These are phyloP conservation scores for Annulohypoxylon nitens DNA, from an alignment of 495 filamentous ascomycete genomes.

Conservation along the genomic window DNA sequence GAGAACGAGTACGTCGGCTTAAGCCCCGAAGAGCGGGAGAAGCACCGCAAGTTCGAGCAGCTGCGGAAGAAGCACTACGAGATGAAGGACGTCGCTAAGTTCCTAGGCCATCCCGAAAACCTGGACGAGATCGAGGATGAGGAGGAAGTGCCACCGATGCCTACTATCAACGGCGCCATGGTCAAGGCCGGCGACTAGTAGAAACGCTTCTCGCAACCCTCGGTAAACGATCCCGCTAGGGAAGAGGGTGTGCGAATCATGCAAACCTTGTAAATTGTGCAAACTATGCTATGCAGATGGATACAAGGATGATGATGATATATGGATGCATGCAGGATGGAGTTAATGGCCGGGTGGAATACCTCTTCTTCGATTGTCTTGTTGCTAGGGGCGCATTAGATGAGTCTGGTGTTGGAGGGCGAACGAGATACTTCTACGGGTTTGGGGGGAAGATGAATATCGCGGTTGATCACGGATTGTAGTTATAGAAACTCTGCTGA, in stretches of 20 bases:
- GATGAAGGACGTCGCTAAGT: constrained; percentile 93
- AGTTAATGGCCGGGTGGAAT: constrained; percentile 38
- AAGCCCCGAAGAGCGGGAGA: constrained; percentile 83
- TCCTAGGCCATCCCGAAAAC: constrained; percentile 79
- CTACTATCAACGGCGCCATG: constrained; percentile 52
- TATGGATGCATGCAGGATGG: constrained; percentile 43
- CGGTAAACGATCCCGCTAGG: constrained; percentile 1
- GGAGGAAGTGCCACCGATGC: constrained; percentile 52
- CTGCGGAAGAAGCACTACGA: constrained; percentile 96
- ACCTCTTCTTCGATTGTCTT: constrained; percentile 32
- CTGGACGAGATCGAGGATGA: constrained; percentile 65
- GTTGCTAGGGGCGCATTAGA: constrained; percentile 36
- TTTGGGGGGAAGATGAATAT: constrained; percentile 6
- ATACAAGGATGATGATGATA: constrained; percentile 20
- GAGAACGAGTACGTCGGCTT: constrained; percentile 71
- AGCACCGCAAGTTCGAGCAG: constrained; percentile 91
- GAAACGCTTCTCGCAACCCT: constrained; percentile 17
- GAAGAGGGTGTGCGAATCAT: constrained; percentile 15
- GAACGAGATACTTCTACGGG: constrained; percentile 20
- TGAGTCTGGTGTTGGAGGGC: constrained; percentile 34
- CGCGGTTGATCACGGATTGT: constrained; percentile 30
- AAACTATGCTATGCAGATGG: constrained; percentile 18
- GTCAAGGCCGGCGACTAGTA: constrained; percentile 48
- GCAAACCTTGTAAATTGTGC: not conserved
- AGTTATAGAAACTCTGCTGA: constrained; percentile 32